phyloP scores from a whole-genome alignment of 2,329 filamentous ascomycete species.

The Botryosphaeria dothidea region DNA sequence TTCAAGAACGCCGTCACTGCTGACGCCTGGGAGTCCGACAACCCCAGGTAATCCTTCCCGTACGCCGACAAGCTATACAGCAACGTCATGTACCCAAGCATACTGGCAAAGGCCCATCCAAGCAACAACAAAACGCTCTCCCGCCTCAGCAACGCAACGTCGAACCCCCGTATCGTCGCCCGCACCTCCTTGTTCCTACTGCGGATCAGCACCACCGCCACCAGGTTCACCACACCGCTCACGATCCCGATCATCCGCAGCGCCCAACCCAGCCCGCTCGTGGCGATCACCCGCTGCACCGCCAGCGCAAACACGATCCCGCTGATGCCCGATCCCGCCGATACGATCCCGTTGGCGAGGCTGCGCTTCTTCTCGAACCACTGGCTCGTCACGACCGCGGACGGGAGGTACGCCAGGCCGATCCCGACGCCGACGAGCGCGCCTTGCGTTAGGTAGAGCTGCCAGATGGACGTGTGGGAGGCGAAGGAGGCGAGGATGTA shows the following conservation, averaged over 20 bases:
- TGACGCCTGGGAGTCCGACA: constrained; percentile 42
- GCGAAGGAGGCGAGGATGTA: constrained; percentile 30
- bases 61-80: constrained; percentile 52
- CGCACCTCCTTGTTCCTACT: background rate
- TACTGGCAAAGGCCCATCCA: constrained; percentile 45
- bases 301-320: constrained; percentile 31
- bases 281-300: constrained; percentile 39
- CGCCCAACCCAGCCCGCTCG: constrained; percentile 41
- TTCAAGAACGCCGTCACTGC: constrained; percentile 48
- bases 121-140: constrained; percentile 40
- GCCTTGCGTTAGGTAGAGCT: constrained; percentile 37
- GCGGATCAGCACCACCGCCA: constrained; percentile 32
- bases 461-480: constrained; percentile 32
- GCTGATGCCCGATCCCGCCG: constrained; percentile 37
- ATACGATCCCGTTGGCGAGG: constrained; percentile 38
- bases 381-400: constrained; percentile 36
- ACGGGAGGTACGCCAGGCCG: constrained; percentile 37
- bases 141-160: constrained; percentile 21
- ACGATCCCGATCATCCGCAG: constrained; percentile 42
- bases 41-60: constrained; percentile 42
- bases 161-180: background rate
- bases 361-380: constrained; percentile 39
- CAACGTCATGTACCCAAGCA: constrained; percentile 52
- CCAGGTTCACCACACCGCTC: constrained; percentile 29
- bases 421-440: constrained; percentile 38